phyloP scores from a whole-genome alignment of 352 stramenopile genomes.

The Thraustotheca clavata region DNA sequence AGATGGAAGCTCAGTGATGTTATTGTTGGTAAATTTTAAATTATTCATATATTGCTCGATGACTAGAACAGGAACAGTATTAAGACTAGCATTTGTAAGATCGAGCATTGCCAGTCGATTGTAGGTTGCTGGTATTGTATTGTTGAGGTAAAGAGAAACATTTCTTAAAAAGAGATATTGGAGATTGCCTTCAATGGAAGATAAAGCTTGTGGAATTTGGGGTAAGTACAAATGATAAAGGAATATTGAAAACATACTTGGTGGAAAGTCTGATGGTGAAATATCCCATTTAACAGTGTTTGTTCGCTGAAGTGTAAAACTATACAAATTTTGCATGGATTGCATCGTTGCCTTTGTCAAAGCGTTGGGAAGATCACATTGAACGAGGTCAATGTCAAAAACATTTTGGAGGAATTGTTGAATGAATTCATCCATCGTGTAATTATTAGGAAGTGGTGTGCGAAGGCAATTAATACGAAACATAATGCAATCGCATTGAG shows the following conservation, averaged over 20 bases:
- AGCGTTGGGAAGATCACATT: constrained; percentile 3
- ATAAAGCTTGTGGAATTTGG: background rate
- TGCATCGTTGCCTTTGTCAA: background rate
- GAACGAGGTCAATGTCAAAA: constrained; percentile 2
- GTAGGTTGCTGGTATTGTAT: background rate
- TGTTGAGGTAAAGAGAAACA: background rate
- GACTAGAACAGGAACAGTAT: background rate
- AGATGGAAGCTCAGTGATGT: background rate
- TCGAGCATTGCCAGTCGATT: background rate
- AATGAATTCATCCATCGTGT: background rate
- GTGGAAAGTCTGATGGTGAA: background rate
- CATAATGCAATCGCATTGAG: constrained; percentile 12
- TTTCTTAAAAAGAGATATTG: constrained; percentile 9
- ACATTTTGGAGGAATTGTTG: background rate
- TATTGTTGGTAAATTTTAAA: background rate
- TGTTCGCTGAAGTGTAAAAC: background rate
- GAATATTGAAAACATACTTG: background rate
- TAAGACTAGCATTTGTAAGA: background rate
- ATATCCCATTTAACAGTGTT: constrained; percentile 14
- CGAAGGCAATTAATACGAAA: constrained; percentile 4
- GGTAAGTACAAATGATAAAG: background rate
- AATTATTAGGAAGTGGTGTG: background rate
- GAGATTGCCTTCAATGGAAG: background rate
- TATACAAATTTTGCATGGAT: constrained; percentile 2
- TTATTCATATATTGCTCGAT: background rate